Evolutionary conservation across 2,329 filamentous ascomycete genomes (phyloP).

Genomic region (Exutisphaerella laricina): DNA sequence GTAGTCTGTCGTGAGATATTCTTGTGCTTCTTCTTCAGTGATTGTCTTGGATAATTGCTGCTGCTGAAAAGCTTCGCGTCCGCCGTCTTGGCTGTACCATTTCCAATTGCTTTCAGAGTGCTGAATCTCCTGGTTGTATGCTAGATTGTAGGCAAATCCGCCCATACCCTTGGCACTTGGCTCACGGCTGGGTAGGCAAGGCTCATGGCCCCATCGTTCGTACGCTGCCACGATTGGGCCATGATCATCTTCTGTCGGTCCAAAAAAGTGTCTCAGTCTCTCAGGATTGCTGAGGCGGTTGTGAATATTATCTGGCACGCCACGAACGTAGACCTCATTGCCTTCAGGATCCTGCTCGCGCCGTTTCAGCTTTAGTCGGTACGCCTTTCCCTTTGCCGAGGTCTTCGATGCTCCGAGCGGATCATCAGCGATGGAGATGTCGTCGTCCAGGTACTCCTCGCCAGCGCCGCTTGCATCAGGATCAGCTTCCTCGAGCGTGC

Average conservation of each 20-base stretch:
- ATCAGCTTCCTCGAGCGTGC: constrained; percentile 25
- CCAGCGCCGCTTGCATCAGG: constrained; percentile 32
- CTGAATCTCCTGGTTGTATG: constrained; percentile 37
- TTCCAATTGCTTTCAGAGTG: constrained; percentile 47
- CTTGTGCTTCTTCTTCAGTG: constrained; percentile 33
- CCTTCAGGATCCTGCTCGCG: constrained; percentile 1
- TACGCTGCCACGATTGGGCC: constrained; percentile 43
- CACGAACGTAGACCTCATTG: constrained; percentile 19
- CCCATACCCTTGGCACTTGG: constrained; percentile 31
- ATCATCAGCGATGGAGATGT: constrained; percentile 23
- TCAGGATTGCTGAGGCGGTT: constrained; percentile 36
- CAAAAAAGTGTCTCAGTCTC: constrained; percentile 48
- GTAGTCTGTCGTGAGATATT: constrained; percentile 40
- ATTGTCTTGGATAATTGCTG: constrained; percentile 39
- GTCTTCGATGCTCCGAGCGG: neutral
- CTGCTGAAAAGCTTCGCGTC: constrained; percentile 38
- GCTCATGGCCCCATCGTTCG: constrained; percentile 48
- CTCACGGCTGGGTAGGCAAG: constrained; percentile 46
- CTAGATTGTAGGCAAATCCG: constrained; percentile 41
- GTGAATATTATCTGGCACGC: constrained; percentile 23
- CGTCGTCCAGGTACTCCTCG: constrained; percentile 35
- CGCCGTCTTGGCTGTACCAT: constrained; percentile 48
- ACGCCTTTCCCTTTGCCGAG: neutral
- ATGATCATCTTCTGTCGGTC: constrained; percentile 47
- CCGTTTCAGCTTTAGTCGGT: neutral